phyloP scores from a whole-genome alignment of 768 basidiomycete genomes.

The Galerina marginata region DNA sequence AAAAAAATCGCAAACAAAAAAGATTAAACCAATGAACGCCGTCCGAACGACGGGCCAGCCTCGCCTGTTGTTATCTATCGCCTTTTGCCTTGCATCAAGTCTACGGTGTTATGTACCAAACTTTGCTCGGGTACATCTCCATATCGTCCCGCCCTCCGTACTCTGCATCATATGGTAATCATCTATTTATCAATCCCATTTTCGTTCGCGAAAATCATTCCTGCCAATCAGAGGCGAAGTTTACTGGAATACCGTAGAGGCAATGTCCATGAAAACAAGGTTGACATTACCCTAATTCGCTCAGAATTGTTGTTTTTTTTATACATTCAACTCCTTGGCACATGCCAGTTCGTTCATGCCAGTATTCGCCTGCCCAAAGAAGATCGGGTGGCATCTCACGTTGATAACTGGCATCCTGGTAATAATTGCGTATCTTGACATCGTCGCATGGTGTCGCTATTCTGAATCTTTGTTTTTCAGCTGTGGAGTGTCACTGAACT shows the following conservation, averaged over 20 bases:
- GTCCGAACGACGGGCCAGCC: no score
- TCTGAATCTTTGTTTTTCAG: slow-evolving; percentile 1
- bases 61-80: no score
- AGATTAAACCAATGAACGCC: background rate
- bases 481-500: background rate
- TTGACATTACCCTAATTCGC: background rate
- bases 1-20: background rate
- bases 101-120: no score
- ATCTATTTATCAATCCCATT: no score
- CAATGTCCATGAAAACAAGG: background rate
- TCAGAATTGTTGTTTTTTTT: no score
- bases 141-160: no score
- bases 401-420: slow-evolving; percentile 20
- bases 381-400: slow-evolving; percentile 16
- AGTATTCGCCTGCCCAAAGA: background rate
- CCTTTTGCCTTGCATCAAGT: no score
- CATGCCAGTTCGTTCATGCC: slow-evolving; percentile 5
- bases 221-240: no score
- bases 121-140: no score
- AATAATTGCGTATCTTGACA: slow-evolving; percentile 20
- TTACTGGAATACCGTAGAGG: no score
- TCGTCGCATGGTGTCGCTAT: slow-evolving; percentile 14
- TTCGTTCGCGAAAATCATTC: no score
- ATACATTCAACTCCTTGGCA: background rate
- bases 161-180: no score